phyloP scores from a whole-genome alignment of 2,329 filamentous ascomycete species.

The Cladophialophora yegresii region DNA sequence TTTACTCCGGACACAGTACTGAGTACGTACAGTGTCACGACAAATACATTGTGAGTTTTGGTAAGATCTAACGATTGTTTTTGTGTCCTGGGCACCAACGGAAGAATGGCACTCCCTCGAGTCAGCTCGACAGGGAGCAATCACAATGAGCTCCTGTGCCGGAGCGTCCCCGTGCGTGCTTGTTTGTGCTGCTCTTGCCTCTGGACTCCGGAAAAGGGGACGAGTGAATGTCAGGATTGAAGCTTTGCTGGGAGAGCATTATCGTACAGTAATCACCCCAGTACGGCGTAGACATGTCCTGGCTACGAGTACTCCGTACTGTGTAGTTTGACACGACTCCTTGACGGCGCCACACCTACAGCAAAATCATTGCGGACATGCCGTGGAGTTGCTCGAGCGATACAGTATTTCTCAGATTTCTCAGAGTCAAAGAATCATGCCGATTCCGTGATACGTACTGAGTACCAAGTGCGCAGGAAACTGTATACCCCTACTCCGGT shows the following conservation, averaged over 20 bases:
- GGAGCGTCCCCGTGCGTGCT: neutral
- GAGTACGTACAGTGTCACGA: neutral
- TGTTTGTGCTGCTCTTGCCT: neutral
- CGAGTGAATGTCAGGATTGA: neutral
- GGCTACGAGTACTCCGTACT: too few species aligned
- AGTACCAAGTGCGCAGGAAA: too few species aligned
- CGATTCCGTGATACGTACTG: neutral
- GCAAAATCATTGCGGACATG: neutral
- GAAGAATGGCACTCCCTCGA: neutral
- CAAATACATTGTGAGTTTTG: neutral
- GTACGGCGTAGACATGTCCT: neutral
- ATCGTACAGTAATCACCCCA: too few species aligned
- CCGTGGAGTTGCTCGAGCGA: neutral
- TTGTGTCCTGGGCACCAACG: neutral
- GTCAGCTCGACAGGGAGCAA: neutral
- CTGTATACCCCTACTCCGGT: too few species aligned
- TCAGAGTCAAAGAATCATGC: neutral
- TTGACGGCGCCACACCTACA: neutral
- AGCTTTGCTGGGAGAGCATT: neutral
- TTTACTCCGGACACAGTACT: neutral
- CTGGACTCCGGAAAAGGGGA: neutral
- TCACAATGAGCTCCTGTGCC: neutral
- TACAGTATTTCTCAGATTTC: too few species aligned
- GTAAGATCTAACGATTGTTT: neutral
- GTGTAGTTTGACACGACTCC: neutral